These are phyloP conservation scores for Cyclotella choctawhatcheeana DNA, from an alignment of 108 stramenopile genomes.

Conservation along the genomic window DNA sequence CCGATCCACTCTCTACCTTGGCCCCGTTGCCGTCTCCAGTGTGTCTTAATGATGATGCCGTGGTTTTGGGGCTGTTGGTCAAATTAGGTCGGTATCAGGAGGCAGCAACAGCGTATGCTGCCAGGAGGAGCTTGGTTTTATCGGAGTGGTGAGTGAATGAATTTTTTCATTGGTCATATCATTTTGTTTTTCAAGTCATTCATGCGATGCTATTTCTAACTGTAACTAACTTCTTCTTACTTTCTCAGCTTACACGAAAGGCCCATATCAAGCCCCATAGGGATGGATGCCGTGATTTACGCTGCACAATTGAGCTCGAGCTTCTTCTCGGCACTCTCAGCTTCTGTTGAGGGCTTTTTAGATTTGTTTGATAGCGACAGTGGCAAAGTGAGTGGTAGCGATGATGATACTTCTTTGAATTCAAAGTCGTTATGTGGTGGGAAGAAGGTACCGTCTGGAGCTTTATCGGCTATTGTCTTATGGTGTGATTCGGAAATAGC, in stretches of 20 bases:
- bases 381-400: constrained; percentile 35
- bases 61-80: constrained; percentile 74
- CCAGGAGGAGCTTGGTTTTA: constrained; percentile 72
- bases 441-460: constrained; percentile 72
- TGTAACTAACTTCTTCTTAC: no score
- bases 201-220: constrained; percentile 1
- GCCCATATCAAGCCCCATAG: constrained; percentile 63
- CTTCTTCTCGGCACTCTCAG: constrained; percentile 84
- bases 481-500: constrained; percentile 88
- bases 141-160: constrained; percentile 82
- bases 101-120: constrained; percentile 82
- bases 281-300: constrained; percentile 85
- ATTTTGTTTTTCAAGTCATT: background rate
- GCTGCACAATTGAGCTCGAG: constrained; percentile 86
- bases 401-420: constrained; percentile 43
- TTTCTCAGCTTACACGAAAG: constrained; percentile 71
- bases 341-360: constrained; percentile 82
- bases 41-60: constrained; percentile 78
- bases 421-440: constrained; percentile 47
- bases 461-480: constrained; percentile 76
- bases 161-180: no score
- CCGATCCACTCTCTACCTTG: constrained; percentile 68
- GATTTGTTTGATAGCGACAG: constrained; percentile 65
- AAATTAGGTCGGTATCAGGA: constrained; percentile 80
- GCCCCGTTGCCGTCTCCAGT: constrained; percentile 76